phyloP scores from a whole-genome alignment of 805 yeast genomes.

The Ogataea corticis region DNA sequence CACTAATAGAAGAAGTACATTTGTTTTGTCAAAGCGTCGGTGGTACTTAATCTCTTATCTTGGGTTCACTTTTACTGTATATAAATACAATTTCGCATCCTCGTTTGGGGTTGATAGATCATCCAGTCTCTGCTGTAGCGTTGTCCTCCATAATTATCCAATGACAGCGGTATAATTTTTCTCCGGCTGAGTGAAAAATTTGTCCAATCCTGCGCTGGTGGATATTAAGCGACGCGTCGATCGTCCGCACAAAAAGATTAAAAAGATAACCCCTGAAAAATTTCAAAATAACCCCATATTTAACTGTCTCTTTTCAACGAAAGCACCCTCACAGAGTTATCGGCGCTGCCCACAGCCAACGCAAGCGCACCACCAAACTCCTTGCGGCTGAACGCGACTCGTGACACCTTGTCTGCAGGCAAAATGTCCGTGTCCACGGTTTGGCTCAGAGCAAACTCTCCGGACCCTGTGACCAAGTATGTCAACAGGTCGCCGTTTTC shows the following conservation, averaged over 20 bases:
- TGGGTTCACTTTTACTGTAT: background rate
- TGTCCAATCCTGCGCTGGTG: background rate
- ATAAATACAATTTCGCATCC: constrained; percentile 4
- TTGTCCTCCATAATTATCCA: constrained; percentile 1
- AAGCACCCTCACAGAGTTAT: constrained; percentile 53
- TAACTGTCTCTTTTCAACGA: constrained; percentile 5
- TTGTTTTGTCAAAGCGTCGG: no score
- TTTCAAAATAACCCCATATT: no score
- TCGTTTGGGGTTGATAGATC: constrained; percentile 1
- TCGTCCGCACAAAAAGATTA: constrained; percentile 10
- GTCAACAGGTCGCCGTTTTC: constrained; percentile 65
- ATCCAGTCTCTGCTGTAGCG: background rate
- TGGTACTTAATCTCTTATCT: background rate
- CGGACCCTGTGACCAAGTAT: constrained; percentile 36
- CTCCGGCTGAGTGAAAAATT: background rate
- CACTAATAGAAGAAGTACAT: constrained; percentile 7
- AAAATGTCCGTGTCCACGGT: constrained; percentile 41
- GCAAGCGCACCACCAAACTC: constrained; percentile 28
- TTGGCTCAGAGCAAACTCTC: constrained; percentile 32
- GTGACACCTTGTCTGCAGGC: constrained; percentile 64
- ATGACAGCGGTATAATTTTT: constrained; percentile 5
- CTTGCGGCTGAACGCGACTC: constrained; percentile 51
- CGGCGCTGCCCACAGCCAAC: constrained; percentile 66
- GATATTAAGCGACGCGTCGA: constrained; percentile 11
- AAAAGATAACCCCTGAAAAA: constrained; percentile 7